Base-by-base conservation (phyloP, 306 rosid species). In the Fragaria vesca region DNA sequence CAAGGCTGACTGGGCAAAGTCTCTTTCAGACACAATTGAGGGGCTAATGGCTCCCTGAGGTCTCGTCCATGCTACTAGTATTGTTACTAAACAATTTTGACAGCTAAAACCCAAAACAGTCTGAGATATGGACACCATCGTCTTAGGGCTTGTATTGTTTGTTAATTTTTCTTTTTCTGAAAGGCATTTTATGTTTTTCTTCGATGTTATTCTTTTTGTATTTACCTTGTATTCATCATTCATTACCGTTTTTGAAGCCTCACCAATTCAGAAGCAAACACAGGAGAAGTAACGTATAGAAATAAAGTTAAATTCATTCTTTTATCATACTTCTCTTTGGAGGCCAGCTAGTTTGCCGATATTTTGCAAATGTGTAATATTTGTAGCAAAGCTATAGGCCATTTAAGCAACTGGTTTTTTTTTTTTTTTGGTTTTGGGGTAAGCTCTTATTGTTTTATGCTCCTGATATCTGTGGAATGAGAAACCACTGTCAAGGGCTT, bases 1-100 rank as follows among this genome's bases (percentile, higher is more conserved):
- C 43, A 93, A 80, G 89, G 91, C 97, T 51, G 99, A 93, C 86
- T 95, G 99, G 99, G 99, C 97, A 2, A 87, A 92, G 83, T 87
- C 93, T 52, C 97, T 95, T 78, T 83, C 97, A 28, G 91, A 95
- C 82, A 95, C 99, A 17, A 91, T 95, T 79, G 99, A 95, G n/a
- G 97, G 97, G 81, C 86, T 95, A 80, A 91, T 95, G 99, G 99
- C 99, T 77, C 97, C 99, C 16, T 95, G 75, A 81, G 74, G 66
- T 87, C 79, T 80, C 84, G 62, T 67, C 66, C 12, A 26, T 63
- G 63, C 11, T 71, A 72, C 11, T 71, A 72, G 83, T 79, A 72
- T 78, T 75, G 80, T 69, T 46, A 52, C 71, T 68, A 78, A 71
- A 86, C 93, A 90, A 84, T 89, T 89, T 93, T 91, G 96, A 79